Percentiles rank a stretch among this genome's conserved stretches.
Evolutionary conservation across 176 grass and related monocot genomes (phyloP).

Genomic region (Hordeum marinum): DNA sequence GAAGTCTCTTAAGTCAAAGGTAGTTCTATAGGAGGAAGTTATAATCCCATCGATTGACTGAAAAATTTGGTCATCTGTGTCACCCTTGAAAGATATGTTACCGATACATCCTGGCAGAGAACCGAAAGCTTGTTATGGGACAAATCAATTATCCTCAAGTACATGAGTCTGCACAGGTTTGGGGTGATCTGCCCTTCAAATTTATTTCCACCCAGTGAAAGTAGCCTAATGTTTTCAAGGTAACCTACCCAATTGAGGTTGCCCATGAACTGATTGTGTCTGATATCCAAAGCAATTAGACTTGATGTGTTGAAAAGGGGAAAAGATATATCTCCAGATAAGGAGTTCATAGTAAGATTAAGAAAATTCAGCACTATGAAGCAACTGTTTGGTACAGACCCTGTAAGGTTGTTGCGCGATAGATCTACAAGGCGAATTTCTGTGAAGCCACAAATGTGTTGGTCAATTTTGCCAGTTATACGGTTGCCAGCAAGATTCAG

Average conservation of each 20-base stretch:
- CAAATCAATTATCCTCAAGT: neutral
- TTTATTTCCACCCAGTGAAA: no score
- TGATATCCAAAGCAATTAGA: neutral
- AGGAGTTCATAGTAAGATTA: slow-evolving; percentile 5
- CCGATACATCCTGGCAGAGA: slow-evolving; percentile 17
- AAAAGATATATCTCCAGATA: no score
- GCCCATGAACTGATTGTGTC: neutral
- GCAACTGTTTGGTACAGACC: neutral
- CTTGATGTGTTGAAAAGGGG: no score
- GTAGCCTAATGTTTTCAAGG: neutral
- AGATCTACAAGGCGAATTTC: neutral
- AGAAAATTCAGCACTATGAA: neutral
- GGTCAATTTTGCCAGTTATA: slow-evolving; percentile 6
- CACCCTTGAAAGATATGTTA: neutral
- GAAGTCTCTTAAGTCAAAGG: no score
- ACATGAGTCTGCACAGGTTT: no score
- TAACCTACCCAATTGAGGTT: neutral
- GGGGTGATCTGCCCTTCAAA: no score
- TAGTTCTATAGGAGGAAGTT: no score
- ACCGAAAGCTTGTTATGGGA: slow-evolving; percentile 19
- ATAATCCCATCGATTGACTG: no score
- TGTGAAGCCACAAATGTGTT: neutral
- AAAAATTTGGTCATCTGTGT: neutral
- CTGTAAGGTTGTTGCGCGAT: slow-evolving; percentile 10
- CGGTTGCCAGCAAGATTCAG: slow-evolving; percentile 13